Conservation (phyloP, 805 yeast genomes). For the Nakazawaea wyomingensis region DNA sequence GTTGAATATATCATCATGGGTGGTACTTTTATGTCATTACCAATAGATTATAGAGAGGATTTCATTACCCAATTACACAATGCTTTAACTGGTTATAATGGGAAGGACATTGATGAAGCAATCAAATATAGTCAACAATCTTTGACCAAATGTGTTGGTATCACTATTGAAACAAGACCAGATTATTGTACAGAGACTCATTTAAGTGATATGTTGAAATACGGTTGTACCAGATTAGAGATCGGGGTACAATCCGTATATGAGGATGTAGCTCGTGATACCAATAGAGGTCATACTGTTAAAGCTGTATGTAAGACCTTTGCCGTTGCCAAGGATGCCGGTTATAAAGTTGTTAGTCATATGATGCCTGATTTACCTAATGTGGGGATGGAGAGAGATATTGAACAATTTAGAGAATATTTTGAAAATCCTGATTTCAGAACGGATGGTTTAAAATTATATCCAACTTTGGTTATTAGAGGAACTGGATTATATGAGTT, state of each 20-base stretch:
- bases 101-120: constrained; percentile 85
- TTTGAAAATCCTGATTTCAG: constrained; percentile 96
- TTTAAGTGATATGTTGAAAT: constrained; percentile 88
- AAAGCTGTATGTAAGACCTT: constrained; percentile 94
- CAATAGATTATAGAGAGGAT: constrained; percentile 81
- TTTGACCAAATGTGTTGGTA: constrained; percentile 95
- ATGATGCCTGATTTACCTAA: constrained; percentile 99
- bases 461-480: constrained; percentile 93
- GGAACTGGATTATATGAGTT: constrained; percentile 96
- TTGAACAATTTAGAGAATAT: constrained; percentile 93
- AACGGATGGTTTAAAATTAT: constrained; percentile 92
- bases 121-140: constrained; percentile 89
- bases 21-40: constrained; percentile 96
- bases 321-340: constrained; percentile 95
- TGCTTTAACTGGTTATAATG: constrained; percentile 90
- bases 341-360: constrained; percentile 95
- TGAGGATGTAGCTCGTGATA: constrained; percentile 97
- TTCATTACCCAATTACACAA: constrained; percentile 89
- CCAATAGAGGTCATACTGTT: constrained; percentile 97
- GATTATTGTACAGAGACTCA: constrained; percentile 97
- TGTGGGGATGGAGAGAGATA: constrained; percentile 97
- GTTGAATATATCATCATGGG: constrained; percentile 99
- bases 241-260: constrained; percentile 96
- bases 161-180: constrained; percentile 96
- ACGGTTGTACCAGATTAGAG: constrained; percentile 95